Conservation (phyloP, 116 monocot species). For the Thalassia testudinum region DNA sequence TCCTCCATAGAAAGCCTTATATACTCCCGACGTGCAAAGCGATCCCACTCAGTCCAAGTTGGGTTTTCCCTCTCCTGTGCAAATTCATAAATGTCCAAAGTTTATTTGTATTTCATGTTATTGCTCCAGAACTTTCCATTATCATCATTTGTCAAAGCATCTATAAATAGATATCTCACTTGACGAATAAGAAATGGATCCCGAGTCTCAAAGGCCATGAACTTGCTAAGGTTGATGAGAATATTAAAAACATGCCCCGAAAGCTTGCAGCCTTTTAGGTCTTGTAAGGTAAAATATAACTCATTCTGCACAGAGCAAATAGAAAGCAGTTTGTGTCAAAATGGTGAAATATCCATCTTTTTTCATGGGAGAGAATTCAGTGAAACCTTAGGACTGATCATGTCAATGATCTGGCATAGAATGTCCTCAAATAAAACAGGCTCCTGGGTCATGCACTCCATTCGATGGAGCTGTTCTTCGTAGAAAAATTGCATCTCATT, state of each 20-base stretch:
- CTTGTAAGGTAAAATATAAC: slow-evolving; percentile 35
- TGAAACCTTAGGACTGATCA: slow-evolving; percentile 62
- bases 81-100: too few relatives aligned
- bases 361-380: too few relatives aligned
- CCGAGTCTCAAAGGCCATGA: slow-evolving; percentile 82
- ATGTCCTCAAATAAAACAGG: slow-evolving; percentile 86
- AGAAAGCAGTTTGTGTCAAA: not conserved
- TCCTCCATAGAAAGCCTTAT: slow-evolving; percentile 13
- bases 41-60: slow-evolving; percentile 19
- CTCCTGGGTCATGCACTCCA: slow-evolving; percentile 92
- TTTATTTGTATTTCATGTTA: too few relatives aligned
- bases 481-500: slow-evolving; percentile 88
- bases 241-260: slow-evolving; percentile 82
- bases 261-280: slow-evolving; percentile 64
- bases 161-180: slow-evolving; percentile 15
- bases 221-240: slow-evolving; percentile 88
- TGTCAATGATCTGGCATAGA: slow-evolving; percentile 80
- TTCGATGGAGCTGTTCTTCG: slow-evolving; percentile 83
- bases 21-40: slow-evolving; percentile 18
- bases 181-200: slow-evolving; percentile 87
- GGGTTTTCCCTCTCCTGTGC: slow-evolving; percentile 11
- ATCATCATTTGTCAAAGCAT: too few relatives aligned
- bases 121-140: too few relatives aligned
- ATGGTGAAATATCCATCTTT: too few relatives aligned
- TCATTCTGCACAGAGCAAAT: slow-evolving; percentile 39